These are phyloP conservation scores for Paraconiothyrium brasiliense DNA, from an alignment of 2,329 filamentous ascomycete species.

Conservation along the genomic window DNA sequence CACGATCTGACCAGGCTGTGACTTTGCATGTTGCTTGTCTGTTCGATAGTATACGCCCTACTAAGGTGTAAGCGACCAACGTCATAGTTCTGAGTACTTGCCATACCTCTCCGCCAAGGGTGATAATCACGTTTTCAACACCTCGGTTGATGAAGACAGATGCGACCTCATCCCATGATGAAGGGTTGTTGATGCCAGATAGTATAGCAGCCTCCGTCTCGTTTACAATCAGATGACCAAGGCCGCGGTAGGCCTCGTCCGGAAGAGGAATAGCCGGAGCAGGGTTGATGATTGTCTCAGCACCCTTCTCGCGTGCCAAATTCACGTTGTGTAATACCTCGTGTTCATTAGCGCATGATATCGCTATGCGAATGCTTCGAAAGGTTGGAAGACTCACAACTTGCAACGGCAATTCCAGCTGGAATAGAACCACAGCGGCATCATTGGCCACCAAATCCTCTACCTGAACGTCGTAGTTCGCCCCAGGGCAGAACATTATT, in stretches of 20 bases:
- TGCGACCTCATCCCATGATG: conserved; percentile 47
- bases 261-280: conserved; percentile 76
- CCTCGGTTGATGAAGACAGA: conserved; percentile 71
- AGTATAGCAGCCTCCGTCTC: conserved; percentile 87
- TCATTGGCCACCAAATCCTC: conserved; percentile 52
- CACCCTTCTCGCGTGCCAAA: conserved; percentile 42
- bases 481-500: conserved; percentile 59
- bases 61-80: conserved; percentile 35
- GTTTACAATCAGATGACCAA: conserved; percentile 87
- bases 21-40: conserved; percentile 55
- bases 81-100: neutral
- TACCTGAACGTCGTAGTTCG: conserved; percentile 54
- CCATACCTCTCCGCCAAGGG: conserved; percentile 78
- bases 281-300: conserved; percentile 80
- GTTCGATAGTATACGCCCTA: conserved; percentile 56
- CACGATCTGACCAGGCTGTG: conserved; percentile 57
- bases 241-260: conserved; percentile 68
- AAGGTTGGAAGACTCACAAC: conserved; percentile 39
- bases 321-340: conserved; percentile 51
- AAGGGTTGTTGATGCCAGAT: conserved; percentile 59
- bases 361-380: neutral
- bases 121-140: conserved; percentile 81
- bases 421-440: conserved; percentile 56
- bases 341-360: neutral
- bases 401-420: conserved; percentile 58